Base-by-base conservation (phyloP, 768 basidiomycete genomes). In the Dictyophora rubrovolvata region DNA sequence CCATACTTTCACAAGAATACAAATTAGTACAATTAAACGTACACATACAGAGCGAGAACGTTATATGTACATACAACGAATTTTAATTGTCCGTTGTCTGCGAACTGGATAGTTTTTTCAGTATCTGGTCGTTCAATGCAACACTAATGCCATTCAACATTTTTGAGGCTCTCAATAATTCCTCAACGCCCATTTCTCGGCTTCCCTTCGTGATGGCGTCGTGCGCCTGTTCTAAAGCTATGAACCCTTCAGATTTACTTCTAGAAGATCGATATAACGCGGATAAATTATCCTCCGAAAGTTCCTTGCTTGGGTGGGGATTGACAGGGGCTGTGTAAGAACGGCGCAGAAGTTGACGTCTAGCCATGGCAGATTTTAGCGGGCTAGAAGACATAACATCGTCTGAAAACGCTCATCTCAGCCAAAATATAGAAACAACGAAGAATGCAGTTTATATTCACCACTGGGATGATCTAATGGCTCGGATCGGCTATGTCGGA, bases 191-290 rank as follows among this genome's bases (percentile, higher is more conserved):
- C 57, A 59, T 59, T 42, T 42, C 42, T 23, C 22, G 37, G 11
- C 14, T 48, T 18, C 57, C 49, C 18, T 47, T 59, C 8, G 49
- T 51, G 20, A 59, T 50, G 1, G 35, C 57, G 5, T 12, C 57
- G 52, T 59, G 48, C 12, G 57, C 57, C n/a, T 36, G 57, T 36
- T 59, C 57, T 34, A 59, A 51, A 20, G 57, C 57, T 16, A 59
- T 18, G 17, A 51, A 59, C 18, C 36, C 57, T 28, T 52, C 57
- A 5, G 57, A 59, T 16, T n/a, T 47, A 18, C 37, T 59, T 28
- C 57, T 21, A 14, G 33, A 37, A 16, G 36, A 5, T n/a, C 8
- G 14, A 20, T 28, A 23, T 37, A 35, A 35, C 20, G 34, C 16
- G 18, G 50, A 14, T 18, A 18, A 56, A 46, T 28, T 16, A 17